Base-by-base conservation (phyloP, 164 flowering plant species). In the Berberis thunbergii region DNA sequence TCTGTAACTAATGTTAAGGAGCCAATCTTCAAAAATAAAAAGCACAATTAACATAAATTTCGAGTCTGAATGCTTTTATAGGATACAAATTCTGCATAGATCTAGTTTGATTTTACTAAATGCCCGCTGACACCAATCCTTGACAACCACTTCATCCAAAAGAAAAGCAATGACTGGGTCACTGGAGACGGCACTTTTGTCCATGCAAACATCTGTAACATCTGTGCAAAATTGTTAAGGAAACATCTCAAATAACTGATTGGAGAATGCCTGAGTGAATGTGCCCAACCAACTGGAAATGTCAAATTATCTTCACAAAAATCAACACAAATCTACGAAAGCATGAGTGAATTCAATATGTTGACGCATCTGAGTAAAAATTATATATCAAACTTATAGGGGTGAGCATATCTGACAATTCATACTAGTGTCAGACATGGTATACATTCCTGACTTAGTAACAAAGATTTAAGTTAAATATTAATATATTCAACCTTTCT, bases 181-280 rank as follows among this genome's bases (percentile, higher is more conserved):
- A 66, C 98, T 95, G 61, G 99, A 95, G 43, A 95, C 98, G 55
- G 98, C 97, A 80, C 78, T 83, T 81, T 95, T 96, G 73, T 95
- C 98, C 99, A 95, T 86, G 69, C 99, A 95, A 62, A 95, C 97
- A 86, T 95, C 92, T 55, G 96, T 86, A 64, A 91, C 80, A 86
- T 95, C 99, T 95, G 84, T 73, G 66, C 26, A 46, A 13, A 62
- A 69, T 58, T 66, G 78, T 90, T 67, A 86, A 86, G 67, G 43
- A 13, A 78, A 72, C 8, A 10, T 7, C 26, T 26, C 26, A 26
- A 26, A 26, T 44, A 64, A 56, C 59, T 54, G 66, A 26, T 4
- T 39, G 2, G 54, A 52, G n/a, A 54, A 62, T 40, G 40, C 12
- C 2, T 57, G 6, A 60, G 41, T 13, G 26, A 7, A 45, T 59